A percentile compares a stretch with the other conserved stretches of the same genome.
These are phyloP conservation scores for Volvariella volvacea DNA, from an alignment of 1,284 basidiomycete genomes.

Conservation along the genomic window DNA sequence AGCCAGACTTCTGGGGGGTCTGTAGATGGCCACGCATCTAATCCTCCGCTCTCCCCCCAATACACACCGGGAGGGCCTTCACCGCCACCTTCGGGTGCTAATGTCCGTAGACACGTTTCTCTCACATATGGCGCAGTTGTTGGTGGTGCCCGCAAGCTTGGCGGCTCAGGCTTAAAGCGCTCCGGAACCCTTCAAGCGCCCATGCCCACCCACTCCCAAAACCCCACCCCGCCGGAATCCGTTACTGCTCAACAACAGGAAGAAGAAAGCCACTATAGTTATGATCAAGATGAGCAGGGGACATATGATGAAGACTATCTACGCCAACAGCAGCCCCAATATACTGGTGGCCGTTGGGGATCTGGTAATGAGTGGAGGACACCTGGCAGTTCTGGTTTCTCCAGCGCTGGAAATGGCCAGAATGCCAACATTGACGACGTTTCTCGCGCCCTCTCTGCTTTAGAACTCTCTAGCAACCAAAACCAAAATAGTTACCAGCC, in stretches of 20 bases:
- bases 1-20: constrained; percentile 38
- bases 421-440: constrained; percentile 63
- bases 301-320: constrained; percentile 56
- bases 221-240: constrained; percentile 29
- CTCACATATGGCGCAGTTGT: constrained; percentile 61
- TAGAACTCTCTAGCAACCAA: constrained; percentile 47
- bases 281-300: constrained; percentile 40
- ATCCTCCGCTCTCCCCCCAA: constrained; percentile 57
- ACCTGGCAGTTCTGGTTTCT: constrained; percentile 26
- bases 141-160: constrained; percentile 36
- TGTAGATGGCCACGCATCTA: constrained; percentile 28
- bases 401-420: constrained; percentile 17
- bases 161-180: constrained; percentile 50
- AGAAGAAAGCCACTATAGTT: constrained; percentile 53
- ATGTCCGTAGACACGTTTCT: constrained; percentile 72
- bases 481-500: constrained; percentile 26
- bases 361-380: constrained; percentile 57
- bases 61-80: constrained; percentile 46
- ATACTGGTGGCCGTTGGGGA: constrained; percentile 62
- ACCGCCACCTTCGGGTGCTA: constrained; percentile 59
- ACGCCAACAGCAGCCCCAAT: constrained; percentile 33
- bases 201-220: constrained; percentile 28
- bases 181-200: constrained; percentile 67
- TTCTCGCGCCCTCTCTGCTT: constrained; percentile 58
- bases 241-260: constrained; percentile 36